Conservation (phyloP, 1,284 basidiomycete species). For the Cerrena zonata region DNA sequence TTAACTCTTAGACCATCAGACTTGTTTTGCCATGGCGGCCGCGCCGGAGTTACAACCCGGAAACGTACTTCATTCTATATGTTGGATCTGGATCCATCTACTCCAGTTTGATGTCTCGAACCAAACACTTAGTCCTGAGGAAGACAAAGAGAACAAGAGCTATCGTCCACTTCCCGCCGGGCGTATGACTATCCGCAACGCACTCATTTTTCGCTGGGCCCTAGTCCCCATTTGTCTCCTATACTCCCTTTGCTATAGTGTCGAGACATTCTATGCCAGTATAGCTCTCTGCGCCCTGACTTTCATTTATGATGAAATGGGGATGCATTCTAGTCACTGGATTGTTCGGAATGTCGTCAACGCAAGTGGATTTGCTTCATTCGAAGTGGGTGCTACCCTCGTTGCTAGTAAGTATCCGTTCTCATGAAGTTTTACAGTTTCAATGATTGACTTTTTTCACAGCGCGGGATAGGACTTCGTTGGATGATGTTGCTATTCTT, state of each 20-base stretch:
- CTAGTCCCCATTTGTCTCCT: constrained; percentile 30
- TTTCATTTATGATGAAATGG: constrained; percentile 33
- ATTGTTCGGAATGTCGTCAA: constrained; percentile 32
- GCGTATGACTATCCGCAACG: constrained; percentile 30
- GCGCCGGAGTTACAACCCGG: constrained; percentile 21
- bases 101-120: constrained; percentile 39
- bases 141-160: constrained; percentile 38
- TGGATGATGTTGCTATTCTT: constrained; percentile 4
- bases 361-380: constrained; percentile 32
- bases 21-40: constrained; percentile 28
- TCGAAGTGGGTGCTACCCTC: constrained; percentile 35
- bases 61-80: constrained; percentile 16
- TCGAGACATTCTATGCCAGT: constrained; percentile 26
- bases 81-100: constrained; percentile 42
- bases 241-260: constrained; percentile 29
- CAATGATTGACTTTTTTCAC: too few species aligned
- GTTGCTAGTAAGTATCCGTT: constrained; percentile 28
- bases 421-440: constrained; percentile 2
- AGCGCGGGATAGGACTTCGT: background rate
- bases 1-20: constrained; percentile 19
- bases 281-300: constrained; percentile 27
- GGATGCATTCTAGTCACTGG: constrained; percentile 31
- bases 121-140: constrained; percentile 32
- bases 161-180: constrained; percentile 40
- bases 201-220: constrained; percentile 31